Conservation (phyloP, 2,329 filamentous ascomycete genomes). For the Talaromyces sp. region DNA sequence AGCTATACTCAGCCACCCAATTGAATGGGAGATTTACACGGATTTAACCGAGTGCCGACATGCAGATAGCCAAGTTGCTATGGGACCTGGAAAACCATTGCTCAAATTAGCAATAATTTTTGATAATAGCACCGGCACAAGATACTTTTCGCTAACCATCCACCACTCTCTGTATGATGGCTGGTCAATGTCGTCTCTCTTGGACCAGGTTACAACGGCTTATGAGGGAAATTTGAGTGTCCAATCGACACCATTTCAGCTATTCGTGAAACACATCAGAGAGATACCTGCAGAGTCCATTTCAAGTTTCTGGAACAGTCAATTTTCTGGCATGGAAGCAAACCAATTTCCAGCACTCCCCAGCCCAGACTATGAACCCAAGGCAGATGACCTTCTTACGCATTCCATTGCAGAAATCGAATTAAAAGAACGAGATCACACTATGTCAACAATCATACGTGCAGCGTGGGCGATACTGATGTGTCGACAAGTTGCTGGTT, state of each 20-base stretch:
- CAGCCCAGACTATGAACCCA: neutral
- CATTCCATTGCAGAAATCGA: neutral
- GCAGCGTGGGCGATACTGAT: conserved; percentile 2
- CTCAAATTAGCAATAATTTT: neutral
- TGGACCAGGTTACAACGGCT: conserved; percentile 24
- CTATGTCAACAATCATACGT: conserved; percentile 2
- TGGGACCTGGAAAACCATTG: neutral
- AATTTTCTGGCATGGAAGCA: conserved; percentile 2
- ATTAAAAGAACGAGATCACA: neutral
- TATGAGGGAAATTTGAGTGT: neutral
- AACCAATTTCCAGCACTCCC: neutral
- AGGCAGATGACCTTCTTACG: neutral
- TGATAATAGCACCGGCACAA: conserved; percentile 14
- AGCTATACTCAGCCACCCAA: conserved; percentile 26
- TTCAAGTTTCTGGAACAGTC: neutral
- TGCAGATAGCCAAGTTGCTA: neutral
- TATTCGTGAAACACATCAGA: conserved; percentile 34
- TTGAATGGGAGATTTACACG: neutral
- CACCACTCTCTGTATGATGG: conserved; percentile 52
- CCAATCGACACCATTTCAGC: conserved; percentile 1
- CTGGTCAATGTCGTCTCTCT: conserved; percentile 36
- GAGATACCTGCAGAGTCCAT: neutral
- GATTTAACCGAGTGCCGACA: neutral
- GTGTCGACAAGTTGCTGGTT: neutral
- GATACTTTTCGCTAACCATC: conserved; percentile 45